phyloP scores from a whole-genome alignment of 345 rosid species.

The Passiflora organensis region DNA sequence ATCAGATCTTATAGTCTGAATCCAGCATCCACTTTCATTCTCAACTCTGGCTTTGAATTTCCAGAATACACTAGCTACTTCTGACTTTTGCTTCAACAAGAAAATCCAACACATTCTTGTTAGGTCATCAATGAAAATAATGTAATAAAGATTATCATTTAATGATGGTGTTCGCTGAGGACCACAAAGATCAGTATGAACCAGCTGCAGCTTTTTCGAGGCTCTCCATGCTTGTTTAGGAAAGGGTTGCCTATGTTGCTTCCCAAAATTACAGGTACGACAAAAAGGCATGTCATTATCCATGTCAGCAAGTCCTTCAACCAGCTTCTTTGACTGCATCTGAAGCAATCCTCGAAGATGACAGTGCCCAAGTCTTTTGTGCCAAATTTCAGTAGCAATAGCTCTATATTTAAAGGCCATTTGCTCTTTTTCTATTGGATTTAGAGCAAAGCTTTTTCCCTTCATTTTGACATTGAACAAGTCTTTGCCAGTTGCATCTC shows the following conservation, averaged over 20 bases:
- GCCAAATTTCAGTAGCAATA: no score
- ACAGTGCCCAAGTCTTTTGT: no score
- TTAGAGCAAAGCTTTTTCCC: no score
- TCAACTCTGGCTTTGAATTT: not conserved
- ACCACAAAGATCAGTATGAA: not conserved
- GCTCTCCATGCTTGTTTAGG: not conserved
- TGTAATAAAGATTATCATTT: not conserved
- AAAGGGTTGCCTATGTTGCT: not conserved
- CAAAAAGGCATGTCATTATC: not conserved
- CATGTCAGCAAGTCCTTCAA: not conserved
- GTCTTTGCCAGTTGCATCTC: no score
- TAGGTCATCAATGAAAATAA: not conserved
- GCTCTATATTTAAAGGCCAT: no score
- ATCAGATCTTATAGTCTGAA: not conserved
- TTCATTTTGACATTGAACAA: no score
- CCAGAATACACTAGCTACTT: rapidly evolving
- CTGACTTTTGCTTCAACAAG: not conserved
- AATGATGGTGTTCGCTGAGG: not conserved
- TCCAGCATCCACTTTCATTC: not conserved
- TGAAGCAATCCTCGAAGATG: no score
- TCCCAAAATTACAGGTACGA: not conserved
- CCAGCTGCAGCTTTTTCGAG: not conserved
- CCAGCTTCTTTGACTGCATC: no score
- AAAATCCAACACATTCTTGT: not conserved
- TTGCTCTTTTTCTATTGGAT: no score